These are phyloP conservation scores for Ammopiptanthus mongolicus DNA, from an alignment of 306 rosid species.

Conservation along the genomic window DNA sequence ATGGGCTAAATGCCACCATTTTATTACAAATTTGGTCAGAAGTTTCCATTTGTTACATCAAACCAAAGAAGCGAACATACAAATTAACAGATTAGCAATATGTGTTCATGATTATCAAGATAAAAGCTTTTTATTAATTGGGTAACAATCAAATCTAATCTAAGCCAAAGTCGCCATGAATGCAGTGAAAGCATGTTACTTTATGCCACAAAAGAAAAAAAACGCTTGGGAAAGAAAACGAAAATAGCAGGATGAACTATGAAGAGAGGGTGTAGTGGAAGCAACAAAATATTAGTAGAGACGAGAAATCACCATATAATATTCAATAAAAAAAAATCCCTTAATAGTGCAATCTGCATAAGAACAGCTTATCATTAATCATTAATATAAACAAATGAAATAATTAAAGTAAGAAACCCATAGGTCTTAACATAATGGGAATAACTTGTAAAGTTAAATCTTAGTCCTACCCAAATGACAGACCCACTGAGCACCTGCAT, in stretches of 20 bases:
- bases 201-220: slow-evolving; percentile 18
- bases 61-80: background rate
- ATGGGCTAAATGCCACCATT: background rate
- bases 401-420: slow-evolving; percentile 23
- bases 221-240: slow-evolving; percentile 17
- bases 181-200: slow-evolving; percentile 3
- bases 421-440: slow-evolving; percentile 33
- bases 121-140: background rate
- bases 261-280: slow-evolving; percentile 16
- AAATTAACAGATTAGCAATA: slow-evolving; percentile 1
- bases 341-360: slow-evolving; percentile 16
- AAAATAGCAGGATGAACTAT: slow-evolving; percentile 19
- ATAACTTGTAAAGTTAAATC: slow-evolving; percentile 32
- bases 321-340: slow-evolving; percentile 22
- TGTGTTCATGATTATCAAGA: background rate
- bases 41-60: slow-evolving; percentile 5
- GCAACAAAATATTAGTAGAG: slow-evolving; percentile 21
- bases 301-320: slow-evolving; percentile 23
- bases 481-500: slow-evolving; percentile 40
- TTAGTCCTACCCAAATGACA: slow-evolving; percentile 42
- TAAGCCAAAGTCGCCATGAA: slow-evolving; percentile 8
- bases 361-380: slow-evolving; percentile 19
- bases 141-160: slow-evolving; percentile 15
- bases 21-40: slow-evolving; percentile 17
- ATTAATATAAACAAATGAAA: slow-evolving; percentile 28